Conservation (phyloP, 2,329 filamentous ascomycete species). For the Grosmannia serpens region DNA sequence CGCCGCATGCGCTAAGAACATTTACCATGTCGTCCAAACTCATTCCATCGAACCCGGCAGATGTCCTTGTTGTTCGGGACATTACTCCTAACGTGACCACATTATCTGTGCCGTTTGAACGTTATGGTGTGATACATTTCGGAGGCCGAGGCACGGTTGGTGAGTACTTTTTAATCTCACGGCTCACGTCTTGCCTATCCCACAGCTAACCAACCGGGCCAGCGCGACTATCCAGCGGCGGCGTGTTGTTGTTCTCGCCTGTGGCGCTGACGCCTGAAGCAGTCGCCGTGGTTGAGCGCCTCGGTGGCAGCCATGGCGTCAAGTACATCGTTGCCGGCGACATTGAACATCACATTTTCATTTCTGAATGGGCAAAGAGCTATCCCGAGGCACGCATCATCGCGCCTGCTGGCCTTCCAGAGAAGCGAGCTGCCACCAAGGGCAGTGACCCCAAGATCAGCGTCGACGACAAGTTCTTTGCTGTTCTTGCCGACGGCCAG, state of each 20-base stretch:
- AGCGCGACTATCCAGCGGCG: slow-evolving; percentile 61
- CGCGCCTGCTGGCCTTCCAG: slow-evolving; percentile 69
- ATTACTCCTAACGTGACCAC: slow-evolving; percentile 70
- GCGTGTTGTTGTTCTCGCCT: slow-evolving; percentile 83
- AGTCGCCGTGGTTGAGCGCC: slow-evolving; percentile 47
- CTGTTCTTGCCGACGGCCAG: slow-evolving; percentile 52
- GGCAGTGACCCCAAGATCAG: slow-evolving; percentile 44
- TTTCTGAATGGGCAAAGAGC: slow-evolving; percentile 70
- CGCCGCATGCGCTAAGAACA: background rate
- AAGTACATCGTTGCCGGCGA: slow-evolving; percentile 82
- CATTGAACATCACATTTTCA: slow-evolving; percentile 88
- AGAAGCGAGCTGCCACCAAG: slow-evolving; percentile 54
- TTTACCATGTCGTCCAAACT: slow-evolving; percentile 48
- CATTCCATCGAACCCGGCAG: slow-evolving; percentile 58
- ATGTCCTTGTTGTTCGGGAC: slow-evolving; percentile 83
- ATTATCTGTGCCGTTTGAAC: slow-evolving; percentile 71
- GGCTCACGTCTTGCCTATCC: background rate
- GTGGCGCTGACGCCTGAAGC: slow-evolving; percentile 67
- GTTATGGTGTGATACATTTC: slow-evolving; percentile 68
- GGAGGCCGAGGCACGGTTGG: slow-evolving; percentile 80
- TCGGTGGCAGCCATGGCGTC: slow-evolving; percentile 50
- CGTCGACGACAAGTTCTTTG: slow-evolving; percentile 43
- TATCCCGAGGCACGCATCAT: slow-evolving; percentile 73
- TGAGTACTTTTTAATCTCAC: slow-evolving; percentile 26
- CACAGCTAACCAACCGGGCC: slow-evolving; percentile 1